Base-by-base conservation (phyloP, 2,329 filamentous ascomycete genomes). In the Hansfordia pulvinata region DNA sequence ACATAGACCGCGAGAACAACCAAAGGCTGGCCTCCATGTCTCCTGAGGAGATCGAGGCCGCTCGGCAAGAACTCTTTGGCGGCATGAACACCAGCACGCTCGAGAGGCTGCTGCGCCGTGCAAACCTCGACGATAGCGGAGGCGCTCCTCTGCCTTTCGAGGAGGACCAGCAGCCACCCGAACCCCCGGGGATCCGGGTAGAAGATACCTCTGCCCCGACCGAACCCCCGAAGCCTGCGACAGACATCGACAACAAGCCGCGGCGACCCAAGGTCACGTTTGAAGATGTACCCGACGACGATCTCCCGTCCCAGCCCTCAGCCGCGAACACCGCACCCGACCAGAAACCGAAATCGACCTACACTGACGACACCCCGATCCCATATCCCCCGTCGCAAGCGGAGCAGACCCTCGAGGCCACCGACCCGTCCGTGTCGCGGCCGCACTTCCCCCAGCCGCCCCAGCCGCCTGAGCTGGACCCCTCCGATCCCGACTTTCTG, bases 1-100 rank as follows among this genome's bases (percentile, higher is more conserved):
- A 66, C 5, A 96, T 98, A 47, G 80, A 88, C 42, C 65, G 74
- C 38, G 85, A 96, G 49, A 98, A 96, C 43, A 69, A 57, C 23
- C 65, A 73, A 31, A 69, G 69, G 33, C 51, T 98, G 24, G 75
- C 74, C 10, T 60, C 63, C 15, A 94, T 98, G 90, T 80, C 79
- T 2, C 57, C 71, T 0, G 68, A 72, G 19, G 83, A 94, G 51
- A 93, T 96, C 31, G 74, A 80, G 34, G 63, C 76, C 38, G 85
- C 90, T 33, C 71, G 78, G 22, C 63, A 72, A 32, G 88, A 96
- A 38, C 58, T 98, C n/a, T 64, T 93, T 46, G 65, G 62, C n/a
- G 72, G 69, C 6, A 53, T 96, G 28, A 78, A 83, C 35, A 77
- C 85, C 2, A 67, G 67, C 0, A 56, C 94, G 17, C 61, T 98